Conservation (phyloP, 2,329 filamentous ascomycete species). For the Exserohilum rostratum region DNA sequence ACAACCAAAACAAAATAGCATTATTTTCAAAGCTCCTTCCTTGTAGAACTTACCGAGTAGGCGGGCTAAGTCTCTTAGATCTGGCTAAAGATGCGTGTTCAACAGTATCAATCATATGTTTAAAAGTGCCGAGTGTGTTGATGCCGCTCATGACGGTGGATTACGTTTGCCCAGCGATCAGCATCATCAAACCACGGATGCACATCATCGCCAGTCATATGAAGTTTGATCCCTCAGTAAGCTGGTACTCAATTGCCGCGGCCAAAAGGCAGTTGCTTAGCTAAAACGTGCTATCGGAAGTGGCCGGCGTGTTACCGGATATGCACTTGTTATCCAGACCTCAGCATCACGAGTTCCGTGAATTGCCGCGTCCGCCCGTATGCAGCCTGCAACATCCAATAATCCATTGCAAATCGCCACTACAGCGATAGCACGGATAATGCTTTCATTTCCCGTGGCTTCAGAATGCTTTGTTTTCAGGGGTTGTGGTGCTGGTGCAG, state of each 20-base stretch:
- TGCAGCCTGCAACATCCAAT: constrained; percentile 29
- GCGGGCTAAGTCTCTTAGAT: too few relatives aligned
- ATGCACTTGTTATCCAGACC: constrained; percentile 12
- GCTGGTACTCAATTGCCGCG: neutral
- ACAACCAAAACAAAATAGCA: neutral
- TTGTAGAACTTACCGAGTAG: neutral
- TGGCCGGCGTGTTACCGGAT: constrained; percentile 14
- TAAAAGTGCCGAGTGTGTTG: too few relatives aligned
- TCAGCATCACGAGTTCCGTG: constrained; percentile 32
- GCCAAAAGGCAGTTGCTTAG: neutral
- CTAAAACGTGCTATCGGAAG: constrained; percentile 13
- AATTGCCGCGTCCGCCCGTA: constrained; percentile 32
- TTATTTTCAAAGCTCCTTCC: neutral
- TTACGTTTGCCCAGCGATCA: constrained; percentile 8
- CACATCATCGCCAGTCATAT: constrained; percentile 1
- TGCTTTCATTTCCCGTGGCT: neutral
- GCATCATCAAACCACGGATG: neutral
- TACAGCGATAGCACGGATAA: constrained; percentile 9
- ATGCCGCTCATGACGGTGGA: neutral
- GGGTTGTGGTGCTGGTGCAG: constrained; percentile 27
- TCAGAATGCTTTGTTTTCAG: constrained; percentile 5
- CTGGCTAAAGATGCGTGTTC: too few relatives aligned
- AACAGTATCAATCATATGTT: too few relatives aligned
- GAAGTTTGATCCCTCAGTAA: neutral
- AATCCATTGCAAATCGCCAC: constrained; percentile 11